Percentiles rank a stretch among this genome's conserved stretches.
Conservation (phyloP, 805 yeast species). For the Monosporozyma servazzii region DNA sequence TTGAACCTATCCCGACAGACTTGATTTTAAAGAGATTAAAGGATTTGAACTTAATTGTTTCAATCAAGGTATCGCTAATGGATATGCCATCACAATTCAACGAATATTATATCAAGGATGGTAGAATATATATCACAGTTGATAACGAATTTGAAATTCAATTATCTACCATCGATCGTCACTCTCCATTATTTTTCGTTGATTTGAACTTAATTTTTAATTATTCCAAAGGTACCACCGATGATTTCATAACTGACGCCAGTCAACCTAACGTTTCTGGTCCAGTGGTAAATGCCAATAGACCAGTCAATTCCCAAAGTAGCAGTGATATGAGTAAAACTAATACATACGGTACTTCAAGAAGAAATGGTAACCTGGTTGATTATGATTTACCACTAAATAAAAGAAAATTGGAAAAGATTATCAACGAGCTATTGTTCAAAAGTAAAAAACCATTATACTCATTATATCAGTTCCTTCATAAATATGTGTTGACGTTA, state of each 20-base stretch:
- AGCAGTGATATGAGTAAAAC: slow-evolving; percentile 5
- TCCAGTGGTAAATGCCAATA: neutral
- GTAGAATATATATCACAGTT: slow-evolving; percentile 60
- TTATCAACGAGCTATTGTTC: slow-evolving; percentile 26
- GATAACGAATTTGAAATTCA: slow-evolving; percentile 63
- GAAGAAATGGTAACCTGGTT: neutral
- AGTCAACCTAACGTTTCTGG: neutral
- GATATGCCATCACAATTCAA: slow-evolving; percentile 58
- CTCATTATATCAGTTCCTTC: slow-evolving; percentile 25
- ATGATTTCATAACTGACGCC: neutral
- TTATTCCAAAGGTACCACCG: slow-evolving; percentile 5
- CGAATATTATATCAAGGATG: slow-evolving; percentile 60
- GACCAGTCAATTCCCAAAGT: neutral
- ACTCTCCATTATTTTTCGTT: slow-evolving; percentile 66
- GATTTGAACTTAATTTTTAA: slow-evolving; percentile 59
- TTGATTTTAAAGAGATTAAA: slow-evolving; percentile 52
- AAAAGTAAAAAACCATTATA: slow-evolving; percentile 23
- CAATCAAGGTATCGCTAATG: slow-evolving; percentile 64
- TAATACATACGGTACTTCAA: neutral
- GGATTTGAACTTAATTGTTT: slow-evolving; percentile 62
- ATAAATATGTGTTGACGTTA: slow-evolving; percentile 27
- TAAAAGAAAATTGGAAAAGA: slow-evolving; percentile 23
- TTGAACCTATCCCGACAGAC: slow-evolving; percentile 37
- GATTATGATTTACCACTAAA: slow-evolving; percentile 17
- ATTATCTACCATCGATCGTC: slow-evolving; percentile 62